A percentile compares a stretch with the other conserved stretches of the same genome.
Conservation (phyloP, 192 early-diverging fungal species). For the Coemansia sp. region DNA sequence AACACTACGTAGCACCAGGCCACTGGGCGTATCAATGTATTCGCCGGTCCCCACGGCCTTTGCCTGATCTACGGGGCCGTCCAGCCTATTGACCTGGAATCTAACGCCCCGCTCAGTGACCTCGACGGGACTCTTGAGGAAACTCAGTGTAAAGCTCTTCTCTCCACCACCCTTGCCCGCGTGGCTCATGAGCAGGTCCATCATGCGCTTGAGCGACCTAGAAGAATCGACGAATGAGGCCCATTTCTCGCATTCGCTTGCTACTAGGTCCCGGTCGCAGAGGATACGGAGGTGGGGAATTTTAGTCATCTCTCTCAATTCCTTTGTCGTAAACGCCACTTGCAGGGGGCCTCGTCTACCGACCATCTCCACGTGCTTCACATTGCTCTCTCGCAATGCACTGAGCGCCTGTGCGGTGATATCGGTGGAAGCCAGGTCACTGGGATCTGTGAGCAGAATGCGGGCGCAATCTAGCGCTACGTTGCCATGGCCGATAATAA, state of each 20-base stretch:
- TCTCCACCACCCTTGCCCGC: conserved; percentile 1
- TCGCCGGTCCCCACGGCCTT: conserved; percentile 63
- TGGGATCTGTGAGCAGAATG: conserved; percentile 71
- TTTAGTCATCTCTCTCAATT: conserved; percentile 88
- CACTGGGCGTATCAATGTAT: conserved; percentile 58
- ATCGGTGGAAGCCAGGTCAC: conserved; percentile 80
- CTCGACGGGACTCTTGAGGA: conserved; percentile 68
- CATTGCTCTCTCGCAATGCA: conserved; percentile 59
- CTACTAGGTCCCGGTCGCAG: conserved; percentile 62
- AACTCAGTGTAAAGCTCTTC: conserved; percentile 66
- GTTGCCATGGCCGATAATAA: conserved; percentile 91
- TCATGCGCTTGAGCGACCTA: conserved; percentile 78
- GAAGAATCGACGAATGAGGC: conserved; percentile 42
- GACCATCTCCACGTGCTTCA: conserved; percentile 83
- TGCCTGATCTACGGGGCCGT: conserved; percentile 57
- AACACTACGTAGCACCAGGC: conserved; percentile 76
- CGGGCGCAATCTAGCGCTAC: conserved; percentile 91
- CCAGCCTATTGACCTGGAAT: conserved; percentile 67
- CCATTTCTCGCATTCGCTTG: conserved; percentile 50
- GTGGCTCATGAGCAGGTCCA: conserved; percentile 75
- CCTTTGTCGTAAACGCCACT: conserved; percentile 93
- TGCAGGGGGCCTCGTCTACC: conserved; percentile 92
- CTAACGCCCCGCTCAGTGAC: conserved; percentile 41
- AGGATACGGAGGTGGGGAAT: conserved; percentile 63
- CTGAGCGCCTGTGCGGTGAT: conserved; percentile 74